Evolutionary conservation across 2,329 filamentous ascomycete species (phyloP), one percentile per base, ranked within the genome.

Genomic region (Colletotrichum plurivorum): DNA sequence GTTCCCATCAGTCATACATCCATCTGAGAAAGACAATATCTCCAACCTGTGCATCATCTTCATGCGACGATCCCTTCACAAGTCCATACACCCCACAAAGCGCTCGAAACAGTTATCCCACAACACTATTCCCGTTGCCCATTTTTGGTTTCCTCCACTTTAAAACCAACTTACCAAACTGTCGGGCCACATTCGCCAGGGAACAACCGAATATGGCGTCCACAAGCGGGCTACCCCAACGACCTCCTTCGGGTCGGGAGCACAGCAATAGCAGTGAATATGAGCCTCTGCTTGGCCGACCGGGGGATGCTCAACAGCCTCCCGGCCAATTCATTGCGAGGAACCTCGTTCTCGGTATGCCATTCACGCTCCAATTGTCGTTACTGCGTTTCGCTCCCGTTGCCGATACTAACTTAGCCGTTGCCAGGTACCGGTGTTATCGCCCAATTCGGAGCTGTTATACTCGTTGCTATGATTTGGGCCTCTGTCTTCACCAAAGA

Each of bases 381-480:
- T 5, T 16, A n/a, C 10, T n/a, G 16, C 10, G 8, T 27, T n/a
- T 20, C 45, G 20, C 9, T 25, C 27, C 25, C 13, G 8, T 18
- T n/a, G 8, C 5, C 41, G 8, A 57, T 9, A 22, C 67, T 69
- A n/a, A 69, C 22, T 8, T 15, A 8, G 51, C 39, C 59, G 60
- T 73, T 73, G 41, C 56, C 75, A 96, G 94, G 94, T 71, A 97
- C 94, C 16, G 95, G 90, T 65, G 86, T 92, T 69, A 81, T 98
- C 69, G 93, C 94, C 48, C 94, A 98, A 81, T 87, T 89, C 51
- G 95, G 94, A 64, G 88, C 91, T 63, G 83, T 94, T 81, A 88
- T 97, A 72, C 88, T 98, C 71, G 84, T 90, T 56, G 88, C 89
- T 43, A 88, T 95, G 65, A 86, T 97, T 73, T 97, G 94, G 94